phyloP scores from a whole-genome alignment of 305 asterid species.

The Solanum chacoense region DNA sequence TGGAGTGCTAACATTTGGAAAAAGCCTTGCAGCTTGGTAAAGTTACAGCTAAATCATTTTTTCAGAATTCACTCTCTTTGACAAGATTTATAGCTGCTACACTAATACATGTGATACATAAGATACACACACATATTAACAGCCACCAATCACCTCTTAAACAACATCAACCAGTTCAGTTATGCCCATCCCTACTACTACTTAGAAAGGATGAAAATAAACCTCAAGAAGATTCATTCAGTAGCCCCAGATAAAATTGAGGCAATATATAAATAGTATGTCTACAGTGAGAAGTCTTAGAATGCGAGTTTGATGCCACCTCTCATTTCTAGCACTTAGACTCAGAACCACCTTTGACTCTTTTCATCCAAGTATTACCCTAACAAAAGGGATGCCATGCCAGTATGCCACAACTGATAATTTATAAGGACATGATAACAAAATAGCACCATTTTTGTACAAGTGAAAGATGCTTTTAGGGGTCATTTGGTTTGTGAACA shows the following conservation, averaged over 20 bases:
- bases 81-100: not conserved
- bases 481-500: not conserved
- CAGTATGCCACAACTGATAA: not conserved
- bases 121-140: not conserved
- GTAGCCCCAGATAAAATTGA: not conserved
- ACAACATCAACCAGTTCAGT: not conserved
- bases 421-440: not conserved
- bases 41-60: not conserved
- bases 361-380: not conserved
- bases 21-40: not conserved
- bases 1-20: not conserved
- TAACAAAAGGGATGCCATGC: not conserved
- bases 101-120: not conserved
- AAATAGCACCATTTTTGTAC: not conserved
- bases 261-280: not conserved
- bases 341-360: not conserved
- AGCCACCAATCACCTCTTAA: not conserved
- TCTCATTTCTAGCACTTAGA: not conserved
- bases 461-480: not conserved
- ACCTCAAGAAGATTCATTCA: not conserved
- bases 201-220: not conserved
- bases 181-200: not conserved
- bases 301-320: not conserved
- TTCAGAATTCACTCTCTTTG: not conserved
- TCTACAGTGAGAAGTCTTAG: not conserved